Evolutionary conservation across 768 basidiomycete genomes (phyloP).

Genomic region (Hericium rajendrae): DNA sequence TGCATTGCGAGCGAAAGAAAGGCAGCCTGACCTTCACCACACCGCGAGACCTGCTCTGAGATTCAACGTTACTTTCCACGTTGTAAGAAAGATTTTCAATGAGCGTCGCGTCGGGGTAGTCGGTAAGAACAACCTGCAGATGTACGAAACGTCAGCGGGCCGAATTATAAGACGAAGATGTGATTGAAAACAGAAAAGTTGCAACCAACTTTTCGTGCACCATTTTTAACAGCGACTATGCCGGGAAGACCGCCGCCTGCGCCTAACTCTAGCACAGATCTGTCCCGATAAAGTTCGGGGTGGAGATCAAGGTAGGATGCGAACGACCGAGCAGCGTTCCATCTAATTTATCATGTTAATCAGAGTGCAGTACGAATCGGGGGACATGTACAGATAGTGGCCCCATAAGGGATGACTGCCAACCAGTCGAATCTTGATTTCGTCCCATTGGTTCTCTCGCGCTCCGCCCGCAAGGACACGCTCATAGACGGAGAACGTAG

Average conservation of each 20-base stretch:
- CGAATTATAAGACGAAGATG: no score
- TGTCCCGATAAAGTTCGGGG: slow-evolving; percentile 32
- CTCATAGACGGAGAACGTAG: slow-evolving; percentile 42
- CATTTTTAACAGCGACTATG: slow-evolving; percentile 61
- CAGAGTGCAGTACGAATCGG: not conserved
- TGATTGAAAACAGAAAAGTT: not conserved
- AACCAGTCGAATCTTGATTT: slow-evolving; percentile 58
- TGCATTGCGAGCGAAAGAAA: not conserved
- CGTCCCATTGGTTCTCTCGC: slow-evolving; percentile 14
- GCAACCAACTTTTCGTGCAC: slow-evolving; percentile 51
- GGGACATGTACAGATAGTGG: slow-evolving; percentile 53
- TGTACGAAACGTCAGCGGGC: no score
- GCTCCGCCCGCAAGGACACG: slow-evolving; percentile 19
- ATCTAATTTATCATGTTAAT: slow-evolving; percentile 31
- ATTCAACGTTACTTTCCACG: slow-evolving; percentile 43
- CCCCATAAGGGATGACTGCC: slow-evolving; percentile 80
- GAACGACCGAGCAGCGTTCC: slow-evolving; percentile 72
- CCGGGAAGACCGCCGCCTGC: slow-evolving; percentile 90
- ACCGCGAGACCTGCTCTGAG: slow-evolving; percentile 6
- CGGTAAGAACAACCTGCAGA: slow-evolving; percentile 73
- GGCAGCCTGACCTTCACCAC: slow-evolving; percentile 26
- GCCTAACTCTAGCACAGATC: slow-evolving; percentile 74
- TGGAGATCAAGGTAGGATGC: slow-evolving; percentile 60
- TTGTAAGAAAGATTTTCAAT: slow-evolving; percentile 72
- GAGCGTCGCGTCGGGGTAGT: slow-evolving; percentile 78